These are phyloP conservation scores for Termitomyces sp. DNA, from an alignment of 768 basidiomycete species.

Conservation along the genomic window DNA sequence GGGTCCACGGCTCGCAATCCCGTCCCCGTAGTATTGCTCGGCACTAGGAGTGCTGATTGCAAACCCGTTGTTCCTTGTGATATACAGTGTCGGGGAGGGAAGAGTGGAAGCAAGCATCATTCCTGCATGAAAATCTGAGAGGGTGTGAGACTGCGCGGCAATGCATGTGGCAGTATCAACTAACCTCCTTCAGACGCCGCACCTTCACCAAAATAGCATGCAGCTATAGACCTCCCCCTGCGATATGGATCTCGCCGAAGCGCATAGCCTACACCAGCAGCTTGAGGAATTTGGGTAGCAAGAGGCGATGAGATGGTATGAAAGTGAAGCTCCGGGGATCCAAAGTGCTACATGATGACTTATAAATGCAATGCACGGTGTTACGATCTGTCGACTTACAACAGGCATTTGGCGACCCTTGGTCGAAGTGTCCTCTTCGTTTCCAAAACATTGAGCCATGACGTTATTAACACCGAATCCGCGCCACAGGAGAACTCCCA, in stretches of 20 bases:
- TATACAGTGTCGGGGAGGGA: slow-evolving; percentile 67
- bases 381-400: slow-evolving; percentile 33
- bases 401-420: slow-evolving; percentile 95
- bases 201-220: slow-evolving; percentile 91
- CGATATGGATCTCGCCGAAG: slow-evolving; percentile 72
- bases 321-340: slow-evolving; percentile 79
- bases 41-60: slow-evolving; percentile 90
- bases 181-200: slow-evolving; percentile 84
- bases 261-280: slow-evolving; percentile 89
- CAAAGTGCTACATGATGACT: slow-evolving; percentile 60
- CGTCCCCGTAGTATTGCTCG: slow-evolving; percentile 90
- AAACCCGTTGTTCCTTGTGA: slow-evolving; percentile 85
- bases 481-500: slow-evolving; percentile 88
- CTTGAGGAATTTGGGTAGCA: slow-evolving; percentile 93
- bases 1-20: slow-evolving; percentile 87
- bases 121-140: slow-evolving; percentile 85
- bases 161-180: slow-evolving; percentile 6
- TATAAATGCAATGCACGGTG: background rate
- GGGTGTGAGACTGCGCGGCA: slow-evolving; percentile 14
- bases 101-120: slow-evolving; percentile 75
- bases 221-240: slow-evolving; percentile 69
- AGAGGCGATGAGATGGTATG: slow-evolving; percentile 93
- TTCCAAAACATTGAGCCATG: slow-evolving; percentile 93
- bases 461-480: slow-evolving; percentile 73
- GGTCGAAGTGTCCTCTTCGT: slow-evolving; percentile 68